Conservation (phyloP, 148 eudicot genomes). For the Rhododendron kiyosumense region DNA sequence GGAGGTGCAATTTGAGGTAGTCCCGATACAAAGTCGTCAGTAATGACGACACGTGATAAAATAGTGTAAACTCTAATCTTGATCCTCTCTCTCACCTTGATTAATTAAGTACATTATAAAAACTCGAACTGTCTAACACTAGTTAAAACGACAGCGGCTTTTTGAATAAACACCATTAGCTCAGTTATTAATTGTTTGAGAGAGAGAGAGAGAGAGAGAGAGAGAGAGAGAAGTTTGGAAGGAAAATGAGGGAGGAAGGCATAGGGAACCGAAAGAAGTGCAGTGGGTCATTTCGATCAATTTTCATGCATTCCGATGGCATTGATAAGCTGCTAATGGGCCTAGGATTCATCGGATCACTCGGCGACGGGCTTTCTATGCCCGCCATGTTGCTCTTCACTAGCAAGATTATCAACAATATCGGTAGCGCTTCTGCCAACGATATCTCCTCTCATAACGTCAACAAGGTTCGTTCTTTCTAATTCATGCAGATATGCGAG, state of each 20-base stretch:
- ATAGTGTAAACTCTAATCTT: not conserved
- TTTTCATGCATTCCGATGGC: slow-evolving; percentile 74
- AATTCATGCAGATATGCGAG: no score
- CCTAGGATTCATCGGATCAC: slow-evolving; percentile 55
- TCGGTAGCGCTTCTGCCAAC: slow-evolving; percentile 33
- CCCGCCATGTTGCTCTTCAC: slow-evolving; percentile 42
- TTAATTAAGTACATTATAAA: no score
- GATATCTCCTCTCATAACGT: slow-evolving; percentile 29
- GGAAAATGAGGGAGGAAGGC: slow-evolving; percentile 3
- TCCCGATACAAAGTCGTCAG: not conserved
- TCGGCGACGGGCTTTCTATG: slow-evolving; percentile 64
- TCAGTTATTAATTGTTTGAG: not conserved
- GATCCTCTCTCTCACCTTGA: not conserved
- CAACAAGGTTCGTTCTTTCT: slow-evolving; percentile 39
- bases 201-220: not conserved
- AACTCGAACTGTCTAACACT: no score
- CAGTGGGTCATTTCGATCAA: slow-evolving; percentile 36
- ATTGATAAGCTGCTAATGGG: slow-evolving; percentile 49
- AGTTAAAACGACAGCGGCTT: not conserved
- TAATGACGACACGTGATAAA: not conserved
- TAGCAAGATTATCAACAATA: slow-evolving; percentile 59
- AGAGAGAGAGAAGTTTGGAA: not conserved
- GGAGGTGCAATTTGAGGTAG: not conserved
- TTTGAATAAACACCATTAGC: not conserved
- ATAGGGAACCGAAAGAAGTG: slow-evolving; percentile 16